These are phyloP conservation scores for Dictyostelium capitatum DNA, from an alignment of 78 protist genomes.

Conservation along the genomic window DNA sequence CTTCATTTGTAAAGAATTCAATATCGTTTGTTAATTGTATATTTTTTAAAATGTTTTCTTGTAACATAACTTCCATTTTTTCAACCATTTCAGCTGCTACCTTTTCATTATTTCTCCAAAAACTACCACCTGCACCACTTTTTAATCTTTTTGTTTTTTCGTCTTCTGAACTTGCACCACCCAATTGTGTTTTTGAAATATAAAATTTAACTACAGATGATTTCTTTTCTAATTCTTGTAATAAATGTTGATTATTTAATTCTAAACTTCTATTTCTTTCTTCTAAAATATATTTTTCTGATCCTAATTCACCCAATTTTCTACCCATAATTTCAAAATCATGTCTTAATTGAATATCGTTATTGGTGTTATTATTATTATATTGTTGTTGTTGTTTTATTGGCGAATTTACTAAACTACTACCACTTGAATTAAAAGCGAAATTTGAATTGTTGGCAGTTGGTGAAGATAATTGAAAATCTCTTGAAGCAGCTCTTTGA, in stretches of 20 bases:
- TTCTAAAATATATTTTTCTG: conserved; percentile 58
- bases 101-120: conserved; percentile 71
- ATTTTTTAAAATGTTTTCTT: conserved; percentile 66
- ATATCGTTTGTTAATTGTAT: conserved; percentile 55
- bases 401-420: neutral
- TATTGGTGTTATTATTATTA: neutral
- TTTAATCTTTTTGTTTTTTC: conserved; percentile 64
- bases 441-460: neutral
- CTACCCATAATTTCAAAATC: conserved; percentile 59
- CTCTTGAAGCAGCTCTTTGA: conserved; percentile 31
- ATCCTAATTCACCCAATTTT: conserved; percentile 66
- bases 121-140: conserved; percentile 63
- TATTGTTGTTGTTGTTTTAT: neutral
- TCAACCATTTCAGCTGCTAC: conserved; percentile 73
- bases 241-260: neutral
- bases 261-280: conserved; percentile 60
- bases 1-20: conserved; percentile 20
- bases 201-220: conserved; percentile 48
- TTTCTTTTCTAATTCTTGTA: conserved; percentile 57
- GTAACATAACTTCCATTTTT: conserved; percentile 71
- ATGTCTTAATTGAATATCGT: neutral
- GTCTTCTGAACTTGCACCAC: conserved; percentile 46
- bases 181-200: conserved; percentile 72
- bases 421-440: neutral
- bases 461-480: conserved; percentile 18